Base-by-base conservation (phyloP, 163 green algal genomes). In the Volvox carteri region DNA sequence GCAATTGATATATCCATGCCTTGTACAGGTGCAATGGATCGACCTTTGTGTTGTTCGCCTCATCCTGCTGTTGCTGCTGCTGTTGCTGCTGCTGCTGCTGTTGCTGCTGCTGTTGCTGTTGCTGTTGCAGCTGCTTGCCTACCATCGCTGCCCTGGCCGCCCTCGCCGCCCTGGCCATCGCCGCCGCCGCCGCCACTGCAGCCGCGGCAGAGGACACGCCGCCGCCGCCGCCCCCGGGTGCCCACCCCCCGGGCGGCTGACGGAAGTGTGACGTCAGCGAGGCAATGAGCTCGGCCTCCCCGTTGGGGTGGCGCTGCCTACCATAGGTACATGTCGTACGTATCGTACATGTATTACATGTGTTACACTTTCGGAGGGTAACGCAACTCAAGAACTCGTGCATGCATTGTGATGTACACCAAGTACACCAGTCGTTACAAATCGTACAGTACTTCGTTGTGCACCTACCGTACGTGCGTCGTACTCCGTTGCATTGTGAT, bases 251-350 rank as follows among this genome's bases (percentile, higher is more conserved):
- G 3, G 76, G 58, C 14, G 56, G 89, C 30, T 46, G 74, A 0
- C 21, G n/a, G 76, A 92, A 92, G 84, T 92, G 89, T 4, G 44
- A n/a, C 0, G 16, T 5, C 12, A 92, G 74, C 14, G 86, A 56
- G 6, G 74, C 89, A 3, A 88, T 9, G 30, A 92, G 84, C 89
- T 92, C 78, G 14, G 30, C 6, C 25, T 86, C 56, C 35, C 89
- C 89, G 23, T 92, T 88, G 11, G 78, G 78, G 46, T 92, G 89
- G 67, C 89, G 84, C 70, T 92, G 89, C 70, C 89, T 92, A 67
- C 7, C 19, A 23, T 65, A 12, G 54, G 25, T 65, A 11, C 54
- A 23, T 8, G n/a, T n/a, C n/a, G n/a, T n/a, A n/a, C n/a, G 48
- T 58, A 58, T 58, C 48, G 11, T 58, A 58, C 11, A 58, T 58